Evolutionary conservation across 1,284 basidiomycete genomes (phyloP).

Genomic region (Taiwanofungus camphoratus): DNA sequence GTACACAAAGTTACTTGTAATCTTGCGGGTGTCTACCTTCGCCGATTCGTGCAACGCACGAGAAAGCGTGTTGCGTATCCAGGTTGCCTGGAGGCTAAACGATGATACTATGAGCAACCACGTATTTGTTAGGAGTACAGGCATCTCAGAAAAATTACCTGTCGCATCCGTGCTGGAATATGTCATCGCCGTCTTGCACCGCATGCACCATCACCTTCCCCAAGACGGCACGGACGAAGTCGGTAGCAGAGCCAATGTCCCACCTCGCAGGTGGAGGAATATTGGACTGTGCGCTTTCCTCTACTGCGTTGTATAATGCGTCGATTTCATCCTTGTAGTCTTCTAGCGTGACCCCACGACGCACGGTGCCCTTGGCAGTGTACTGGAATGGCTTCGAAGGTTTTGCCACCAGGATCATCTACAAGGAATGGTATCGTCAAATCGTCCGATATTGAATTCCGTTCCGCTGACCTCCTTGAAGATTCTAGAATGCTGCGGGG

Average conservation of each 20-base stretch:
- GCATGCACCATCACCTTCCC: constrained; percentile 19
- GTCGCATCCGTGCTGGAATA: constrained; percentile 37
- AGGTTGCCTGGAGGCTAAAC: constrained; percentile 32
- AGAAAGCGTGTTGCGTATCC: constrained; percentile 32
- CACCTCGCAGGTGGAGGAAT: constrained; percentile 24
- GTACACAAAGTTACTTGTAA: constrained; percentile 30
- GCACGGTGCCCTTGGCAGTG: constrained; percentile 26
- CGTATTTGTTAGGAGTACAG: background rate
- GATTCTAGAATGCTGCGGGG: constrained; percentile 33
- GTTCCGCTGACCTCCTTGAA: constrained; percentile 26
- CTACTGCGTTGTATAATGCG: constrained; percentile 19
- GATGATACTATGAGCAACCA: background rate
- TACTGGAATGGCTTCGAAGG: constrained; percentile 27
- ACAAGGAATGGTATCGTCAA: background rate
- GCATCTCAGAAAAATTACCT: constrained; percentile 22
- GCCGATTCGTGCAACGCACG: constrained; percentile 25
- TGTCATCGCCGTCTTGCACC: constrained; percentile 27
- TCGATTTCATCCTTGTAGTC: constrained; percentile 30
- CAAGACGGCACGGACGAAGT: constrained; percentile 25
- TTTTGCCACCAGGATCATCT: constrained; percentile 33
- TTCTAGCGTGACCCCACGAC: constrained; percentile 24
- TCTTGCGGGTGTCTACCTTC: constrained; percentile 8
- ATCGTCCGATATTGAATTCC: background rate
- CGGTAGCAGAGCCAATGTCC: constrained; percentile 15
- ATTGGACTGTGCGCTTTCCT: constrained; percentile 12